Conservation (phyloP, 2,329 filamentous ascomycete genomes). For the Pseudogymnoascus sp. region DNA sequence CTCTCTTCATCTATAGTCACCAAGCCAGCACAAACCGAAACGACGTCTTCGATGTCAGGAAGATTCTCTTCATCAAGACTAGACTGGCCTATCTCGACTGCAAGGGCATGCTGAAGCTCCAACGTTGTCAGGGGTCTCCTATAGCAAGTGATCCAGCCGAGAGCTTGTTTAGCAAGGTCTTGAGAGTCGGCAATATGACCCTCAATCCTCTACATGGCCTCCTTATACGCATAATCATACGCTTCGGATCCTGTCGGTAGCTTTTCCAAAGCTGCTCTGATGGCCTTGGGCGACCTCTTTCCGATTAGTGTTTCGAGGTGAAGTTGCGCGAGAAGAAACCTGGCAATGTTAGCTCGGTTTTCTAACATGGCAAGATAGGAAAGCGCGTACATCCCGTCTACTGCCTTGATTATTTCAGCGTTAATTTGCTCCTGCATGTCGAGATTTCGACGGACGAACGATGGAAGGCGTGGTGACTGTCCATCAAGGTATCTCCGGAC, state of each 20-base stretch:
- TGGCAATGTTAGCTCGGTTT: constrained; percentile 16
- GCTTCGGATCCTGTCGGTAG: constrained; percentile 26
- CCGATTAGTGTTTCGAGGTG: constrained; percentile 29
- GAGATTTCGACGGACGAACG: constrained; percentile 13
- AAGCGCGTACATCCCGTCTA: constrained; percentile 29
- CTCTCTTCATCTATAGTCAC: constrained; percentile 34
- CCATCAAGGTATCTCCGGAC: constrained; percentile 25
- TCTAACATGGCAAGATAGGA: constrained; percentile 1
- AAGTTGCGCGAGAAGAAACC: constrained; percentile 33
- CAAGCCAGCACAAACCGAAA: constrained; percentile 32
- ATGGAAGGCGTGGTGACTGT: constrained; percentile 18
- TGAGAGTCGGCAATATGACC: constrained; percentile 26
- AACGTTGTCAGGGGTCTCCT: constrained; percentile 26
- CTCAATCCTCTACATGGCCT: constrained; percentile 36
- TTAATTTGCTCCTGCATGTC: constrained; percentile 21
- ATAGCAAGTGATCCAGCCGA: constrained; percentile 35
- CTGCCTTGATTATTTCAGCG: constrained; percentile 19
- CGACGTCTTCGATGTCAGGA: constrained; percentile 19
- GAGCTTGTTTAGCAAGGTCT: constrained; percentile 31
- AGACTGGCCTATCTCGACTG: constrained; percentile 21
- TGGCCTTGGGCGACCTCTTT: constrained; percentile 26
- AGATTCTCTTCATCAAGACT: constrained; percentile 31
- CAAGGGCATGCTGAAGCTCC: constrained; percentile 37
- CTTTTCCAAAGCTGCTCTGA: constrained; percentile 27
- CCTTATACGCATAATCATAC: constrained; percentile 33